These are phyloP conservation scores for Russula brevipes DNA, from an alignment of 768 basidiomycete genomes.

Conservation along the genomic window DNA sequence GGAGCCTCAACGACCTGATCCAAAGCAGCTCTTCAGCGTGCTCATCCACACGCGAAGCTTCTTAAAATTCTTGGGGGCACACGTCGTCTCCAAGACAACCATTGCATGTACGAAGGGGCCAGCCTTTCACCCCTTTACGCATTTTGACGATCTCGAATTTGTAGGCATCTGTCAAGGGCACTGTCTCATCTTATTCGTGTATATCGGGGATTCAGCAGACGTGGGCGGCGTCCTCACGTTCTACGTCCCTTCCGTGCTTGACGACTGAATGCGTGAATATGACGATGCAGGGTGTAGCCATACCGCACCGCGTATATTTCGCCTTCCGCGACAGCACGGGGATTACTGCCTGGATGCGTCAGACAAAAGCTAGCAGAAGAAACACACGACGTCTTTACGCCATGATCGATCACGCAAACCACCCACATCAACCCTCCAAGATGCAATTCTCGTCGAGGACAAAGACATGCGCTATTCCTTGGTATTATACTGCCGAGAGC, in stretches of 20 bases:
- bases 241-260: conserved; percentile 76
- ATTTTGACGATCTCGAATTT: not conserved
- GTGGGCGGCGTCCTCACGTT: conserved; percentile 84
- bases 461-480: not conserved
- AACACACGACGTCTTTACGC: not conserved
- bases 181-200: conserved; percentile 84
- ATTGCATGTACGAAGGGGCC: conserved; percentile 65
- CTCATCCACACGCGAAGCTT: conserved; percentile 70
- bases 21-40: conserved; percentile 55
- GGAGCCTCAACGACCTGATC: conserved; percentile 40
- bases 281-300: not conserved
- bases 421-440: not conserved
- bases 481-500: not conserved
- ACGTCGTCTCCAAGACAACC: conserved; percentile 76
- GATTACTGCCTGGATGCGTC: too few species aligned
- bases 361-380: not conserved
- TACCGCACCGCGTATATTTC: not conserved
- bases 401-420: too few species aligned
- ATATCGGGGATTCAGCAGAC: conserved; percentile 74
- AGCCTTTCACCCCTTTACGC: not conserved
- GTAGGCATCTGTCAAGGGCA: conserved; percentile 77
- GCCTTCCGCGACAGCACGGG: not conserved
- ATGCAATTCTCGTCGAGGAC: not conserved
- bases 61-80: conserved; percentile 73
- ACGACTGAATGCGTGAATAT: conserved; percentile 36